Evolutionary conservation across 2,329 filamentous ascomycete species (phyloP).

Genomic region (Neopestalotiopsis sp.): DNA sequence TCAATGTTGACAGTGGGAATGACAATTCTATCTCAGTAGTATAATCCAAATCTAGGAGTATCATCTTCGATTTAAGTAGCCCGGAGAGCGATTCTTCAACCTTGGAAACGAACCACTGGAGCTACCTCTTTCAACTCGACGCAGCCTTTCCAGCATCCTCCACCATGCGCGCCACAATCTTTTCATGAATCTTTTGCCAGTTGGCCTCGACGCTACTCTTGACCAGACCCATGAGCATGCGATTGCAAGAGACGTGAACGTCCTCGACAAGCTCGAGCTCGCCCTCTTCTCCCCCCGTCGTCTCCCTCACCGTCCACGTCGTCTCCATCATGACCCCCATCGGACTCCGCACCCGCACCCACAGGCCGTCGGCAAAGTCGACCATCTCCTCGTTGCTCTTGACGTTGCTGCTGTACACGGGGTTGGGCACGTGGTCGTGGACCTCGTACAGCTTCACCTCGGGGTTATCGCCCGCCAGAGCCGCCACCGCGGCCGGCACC

Average conservation of each 20-base stretch:
- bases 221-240: constrained; percentile 53
- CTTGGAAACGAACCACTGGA: too few species aligned
- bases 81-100: too few species aligned
- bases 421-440: constrained; percentile 58
- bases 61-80: background rate
- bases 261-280: constrained; percentile 53
- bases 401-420: constrained; percentile 60
- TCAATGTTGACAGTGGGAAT: too few species aligned
- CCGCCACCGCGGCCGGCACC: constrained; percentile 28
- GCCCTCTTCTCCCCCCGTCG: constrained; percentile 36
- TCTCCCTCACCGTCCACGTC: constrained; percentile 46
- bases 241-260: constrained; percentile 55
- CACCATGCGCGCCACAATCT: constrained; percentile 37
- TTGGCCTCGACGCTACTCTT: constrained; percentile 57
- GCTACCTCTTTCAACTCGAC: background rate
- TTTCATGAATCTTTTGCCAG: constrained; percentile 57
- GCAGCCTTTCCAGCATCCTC: background rate
- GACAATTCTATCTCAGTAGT: too few species aligned
- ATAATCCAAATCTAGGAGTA: too few species aligned
- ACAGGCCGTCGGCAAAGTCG: constrained; percentile 53
- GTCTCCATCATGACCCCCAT: constrained; percentile 60
- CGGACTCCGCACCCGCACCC: constrained; percentile 57
- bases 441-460: constrained; percentile 56
- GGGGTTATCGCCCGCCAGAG: constrained; percentile 30
- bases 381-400: constrained; percentile 61